Evolutionary conservation across 495 filamentous ascomycete species (phyloP), one percentile per base, ranked within the genome.

Genomic region (Xylaria intraflava): DNA sequence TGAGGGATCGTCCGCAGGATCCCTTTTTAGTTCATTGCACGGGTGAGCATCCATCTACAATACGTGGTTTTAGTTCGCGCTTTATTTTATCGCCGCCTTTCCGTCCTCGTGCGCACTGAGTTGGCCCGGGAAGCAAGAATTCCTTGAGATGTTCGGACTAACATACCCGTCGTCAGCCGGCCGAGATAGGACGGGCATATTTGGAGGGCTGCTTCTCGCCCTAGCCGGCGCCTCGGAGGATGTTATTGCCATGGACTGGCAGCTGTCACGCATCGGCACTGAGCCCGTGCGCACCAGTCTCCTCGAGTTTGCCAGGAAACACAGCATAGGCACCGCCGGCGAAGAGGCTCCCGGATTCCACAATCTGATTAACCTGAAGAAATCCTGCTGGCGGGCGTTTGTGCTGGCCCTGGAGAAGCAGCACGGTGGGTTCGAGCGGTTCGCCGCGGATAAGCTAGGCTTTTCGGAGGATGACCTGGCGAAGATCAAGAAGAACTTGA

Each of bases 141-240:
- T 2, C 31, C 11, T 33, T 33, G 10, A 11, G 20, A 48, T 2
- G 19, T 14, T 2, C 12, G 24, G 9, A 46, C 42, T 53, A 8
- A 53, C 31, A 20, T 22, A 0, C 23, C 29, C 11, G 12, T 11
- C 19, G 3, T 40, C 43, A 78, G 81, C 82, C 10, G 83, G 83
- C 6, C 80, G 83, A 54, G 82, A 86, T 54, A 74, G 83, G n/a
- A 84, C 83, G 0, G 83, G 83, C 3, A 78, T 85, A 0, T 61
- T 85, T 9, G 69, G 80, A 5, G 79, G 78, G 5, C 53, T 86
- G 1, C 62, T 87, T 6, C 61, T 83, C n/a, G 69, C 71, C 7
- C 65, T 87, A 0, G 76, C 79, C 9, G 77, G 75, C 9, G 69
- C 69, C 29, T 58, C 72, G 5, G 48, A 65, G 6, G 71, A 80